phyloP scores from a whole-genome alignment of 441 rosid species.

The Rhodomyrtus psidioides region DNA sequence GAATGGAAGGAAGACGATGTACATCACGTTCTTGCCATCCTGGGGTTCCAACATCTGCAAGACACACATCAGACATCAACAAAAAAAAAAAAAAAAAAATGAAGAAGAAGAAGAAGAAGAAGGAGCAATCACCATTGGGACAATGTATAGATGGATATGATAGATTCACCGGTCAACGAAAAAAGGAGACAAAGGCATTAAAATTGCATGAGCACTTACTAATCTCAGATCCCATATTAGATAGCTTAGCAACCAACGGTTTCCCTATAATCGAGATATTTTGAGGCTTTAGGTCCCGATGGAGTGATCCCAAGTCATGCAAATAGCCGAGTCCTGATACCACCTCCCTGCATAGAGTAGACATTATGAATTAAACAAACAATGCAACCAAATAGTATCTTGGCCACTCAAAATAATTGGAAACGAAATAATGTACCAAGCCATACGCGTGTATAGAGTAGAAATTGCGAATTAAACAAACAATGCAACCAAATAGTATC shows the following conservation, averaged over 20 bases:
- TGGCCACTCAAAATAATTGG: too few relatives aligned
- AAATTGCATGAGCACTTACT: slow-evolving; percentile 41
- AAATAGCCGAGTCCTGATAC: slow-evolving; percentile 78
- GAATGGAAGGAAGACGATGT: slow-evolving; percentile 73
- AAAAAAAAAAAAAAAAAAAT: too few relatives aligned
- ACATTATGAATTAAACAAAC: background rate
- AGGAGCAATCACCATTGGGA: background rate
- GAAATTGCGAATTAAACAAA: background rate
- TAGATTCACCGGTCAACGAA: too few relatives aligned
- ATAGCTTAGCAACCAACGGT: slow-evolving; percentile 69
- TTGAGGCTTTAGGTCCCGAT: slow-evolving; percentile 92
- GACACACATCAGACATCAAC: background rate
- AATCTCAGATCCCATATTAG: slow-evolving; percentile 68
- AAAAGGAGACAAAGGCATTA: too few relatives aligned
- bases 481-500: rapidly evolving
- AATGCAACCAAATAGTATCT: too few relatives aligned
- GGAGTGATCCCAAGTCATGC: slow-evolving; percentile 82
- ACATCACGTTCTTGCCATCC: slow-evolving; percentile 98
- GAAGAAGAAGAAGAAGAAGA: too few relatives aligned
- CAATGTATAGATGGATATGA: background rate
- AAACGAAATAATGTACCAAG: too few relatives aligned
- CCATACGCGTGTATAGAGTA: background rate
- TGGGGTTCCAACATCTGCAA: slow-evolving; percentile 82
- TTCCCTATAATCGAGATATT: slow-evolving; percentile 71
- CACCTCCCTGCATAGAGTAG: slow-evolving; percentile 42